Conservation (phyloP, 768 basidiomycete genomes). For the Rhodotorula graminis region DNA sequence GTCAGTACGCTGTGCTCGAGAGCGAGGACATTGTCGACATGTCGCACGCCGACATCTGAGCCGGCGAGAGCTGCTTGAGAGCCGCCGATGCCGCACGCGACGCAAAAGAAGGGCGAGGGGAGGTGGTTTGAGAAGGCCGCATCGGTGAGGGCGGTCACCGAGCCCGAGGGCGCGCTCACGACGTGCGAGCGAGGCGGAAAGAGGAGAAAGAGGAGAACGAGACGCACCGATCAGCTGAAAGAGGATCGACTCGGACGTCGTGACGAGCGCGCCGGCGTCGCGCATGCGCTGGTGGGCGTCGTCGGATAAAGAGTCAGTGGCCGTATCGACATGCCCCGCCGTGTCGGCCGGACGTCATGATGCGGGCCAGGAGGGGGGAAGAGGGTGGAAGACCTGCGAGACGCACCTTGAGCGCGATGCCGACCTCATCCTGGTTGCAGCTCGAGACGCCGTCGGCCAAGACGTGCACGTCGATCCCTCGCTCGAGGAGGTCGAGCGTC, state of each 20-base stretch:
- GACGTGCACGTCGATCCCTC: slow-evolving; percentile 18
- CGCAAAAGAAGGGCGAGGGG: not conserved
- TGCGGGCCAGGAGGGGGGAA: not conserved
- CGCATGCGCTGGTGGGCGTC: slow-evolving; percentile 49
- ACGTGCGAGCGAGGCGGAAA: not conserved
- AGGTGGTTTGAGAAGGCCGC: slow-evolving; percentile 1
- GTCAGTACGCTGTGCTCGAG: not conserved
- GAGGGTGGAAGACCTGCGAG: not conserved
- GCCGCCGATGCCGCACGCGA: too few species aligned
- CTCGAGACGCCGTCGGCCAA: slow-evolving; percentile 76
- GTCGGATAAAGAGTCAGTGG: not conserved
- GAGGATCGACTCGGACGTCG: slow-evolving; percentile 72
- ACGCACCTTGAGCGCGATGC: slow-evolving; percentile 58
- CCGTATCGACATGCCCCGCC: too few species aligned
- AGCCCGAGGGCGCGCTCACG: not conserved
- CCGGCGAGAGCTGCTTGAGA: too few species aligned
- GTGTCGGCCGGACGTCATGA: too few species aligned
- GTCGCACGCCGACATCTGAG: too few species aligned
- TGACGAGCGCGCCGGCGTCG: slow-evolving; percentile 61
- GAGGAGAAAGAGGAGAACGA: not conserved
- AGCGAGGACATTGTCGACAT: too few species aligned
- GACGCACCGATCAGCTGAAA: slow-evolving; percentile 67
- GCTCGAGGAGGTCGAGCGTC: slow-evolving; percentile 58
- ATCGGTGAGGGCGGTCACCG: slow-evolving; percentile 20
- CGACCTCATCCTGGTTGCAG: slow-evolving; percentile 72